Evolutionary conservation across 1,284 basidiomycete species (phyloP), one percentile per base, ranked within the genome.

Genomic region (Marasmius oreades): DNA sequence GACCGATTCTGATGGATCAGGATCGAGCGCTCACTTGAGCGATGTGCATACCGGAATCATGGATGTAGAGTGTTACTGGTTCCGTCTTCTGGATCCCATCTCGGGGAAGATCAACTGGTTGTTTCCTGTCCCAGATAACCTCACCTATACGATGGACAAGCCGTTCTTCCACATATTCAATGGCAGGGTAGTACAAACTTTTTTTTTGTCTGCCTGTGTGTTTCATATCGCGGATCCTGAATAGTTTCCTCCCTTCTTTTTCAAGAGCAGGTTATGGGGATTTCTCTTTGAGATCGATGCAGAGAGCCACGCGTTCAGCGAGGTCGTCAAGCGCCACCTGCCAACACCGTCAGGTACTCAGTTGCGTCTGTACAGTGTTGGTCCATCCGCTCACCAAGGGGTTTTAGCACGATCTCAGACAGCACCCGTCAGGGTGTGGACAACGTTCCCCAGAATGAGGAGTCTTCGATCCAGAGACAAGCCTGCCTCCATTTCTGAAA

Each of bases 141-240:
- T 95, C 65, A 80, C 86, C 56, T 98, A 95, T 72, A 84, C 86
- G 63, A 81, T 90, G 64, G 94, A 97, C 70, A 86, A 90, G 61
- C 90, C 93, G 1, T 97, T 95, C 76, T 97, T 97, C 75, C 94
- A 97, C 71, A 81, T 86, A 31, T 95, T 95, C 70, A 82, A 84
- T 31, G 92, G 90, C 44, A 85, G 89, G 73, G 93, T 94, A n/a
- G n/a, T n/a, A 66, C 66, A 87, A 75, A 22, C 34, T 24, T 20
- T 24, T 42, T 26, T 8, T 46, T 33, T 33, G 53, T 39, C 47
- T 16, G 16, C 16, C 11, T 18, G 39, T n/a, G n/a, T 7, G 34
- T 34, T 22, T 51, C 33, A 33, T 28, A 54, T n/a, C n/a, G n/a
- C n/a, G n/a, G n/a, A n/a, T n/a, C n/a, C 39, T 50, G 8, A 23